Base-by-base conservation (phyloP, 257 asterid species). In the Scutellaria galericulata region DNA sequence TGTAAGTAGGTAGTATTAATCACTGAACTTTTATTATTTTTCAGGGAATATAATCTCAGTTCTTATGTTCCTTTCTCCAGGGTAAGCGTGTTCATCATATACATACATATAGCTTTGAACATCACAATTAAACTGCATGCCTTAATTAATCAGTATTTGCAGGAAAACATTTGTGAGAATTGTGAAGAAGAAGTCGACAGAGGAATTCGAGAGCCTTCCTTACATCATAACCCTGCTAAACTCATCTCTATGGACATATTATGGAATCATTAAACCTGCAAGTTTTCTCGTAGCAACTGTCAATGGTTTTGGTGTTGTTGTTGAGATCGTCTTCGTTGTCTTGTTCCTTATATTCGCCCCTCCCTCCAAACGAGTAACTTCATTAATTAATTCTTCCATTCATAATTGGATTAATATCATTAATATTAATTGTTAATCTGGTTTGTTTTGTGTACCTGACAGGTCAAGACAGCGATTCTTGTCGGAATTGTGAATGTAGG, bases 1-100 rank as follows among this genome's bases (percentile, higher is more conserved):
- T 5, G 6, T 13, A 5, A 2, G 12, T 31, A 35, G 6, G 2
- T 47, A 27, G 2, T 70, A 40, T 35, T 24, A 50, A 27, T 53
- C 7, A 0, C 1, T 44, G 18, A 20, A 18, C 40, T 39, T 13
- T 5, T 47, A 7, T 27, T 9, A 5, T 10, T 45, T 71, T 61
- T 3, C 92, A 90, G 96, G 96, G 69, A 90, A 90, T 57, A 22
- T 86, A 60, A 86, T 90, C 80, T 87, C 95, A 20, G 83, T 88
- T 72, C 83, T 90, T 7, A 78, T 90, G 92, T 88, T 90, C 60
- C 89, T 90, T 64, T 77, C 96, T 65, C 96, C 95, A 5, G 89
- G 64, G 96, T 90, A 82, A 78, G 96, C 37, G 0, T 35, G 18
- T 18, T 18, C 0, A 18, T 18, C 0, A 18, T 18, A 18, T 18